These are phyloP conservation scores for Ceratocystis cacaofunesta DNA, from an alignment of 2,329 filamentous ascomycete genomes.

Conservation along the genomic window DNA sequence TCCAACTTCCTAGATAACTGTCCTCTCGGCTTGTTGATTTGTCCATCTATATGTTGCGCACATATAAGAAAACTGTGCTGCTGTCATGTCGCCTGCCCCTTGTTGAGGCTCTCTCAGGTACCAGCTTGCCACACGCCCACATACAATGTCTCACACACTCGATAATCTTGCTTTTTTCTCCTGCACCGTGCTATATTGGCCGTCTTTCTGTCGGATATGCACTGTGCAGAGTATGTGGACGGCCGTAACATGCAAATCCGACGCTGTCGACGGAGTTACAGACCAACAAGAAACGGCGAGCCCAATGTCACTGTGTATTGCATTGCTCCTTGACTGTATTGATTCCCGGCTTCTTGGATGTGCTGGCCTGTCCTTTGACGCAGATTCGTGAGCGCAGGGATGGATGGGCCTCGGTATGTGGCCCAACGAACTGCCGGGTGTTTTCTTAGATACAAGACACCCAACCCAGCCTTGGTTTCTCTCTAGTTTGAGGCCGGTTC, in stretches of 20 bases:
- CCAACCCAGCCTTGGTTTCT: background rate
- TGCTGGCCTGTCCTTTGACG: background rate
- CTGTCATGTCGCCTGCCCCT: background rate
- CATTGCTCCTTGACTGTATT: too few relatives aligned
- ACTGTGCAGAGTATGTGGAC: too few relatives aligned
- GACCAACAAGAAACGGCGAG: too few relatives aligned
- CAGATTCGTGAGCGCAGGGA: background rate
- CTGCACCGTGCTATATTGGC: too few relatives aligned
- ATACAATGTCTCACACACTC: background rate
- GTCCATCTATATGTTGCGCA: background rate
- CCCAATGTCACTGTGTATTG: too few relatives aligned
- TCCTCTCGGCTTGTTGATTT: background rate
- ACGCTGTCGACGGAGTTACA: too few relatives aligned
- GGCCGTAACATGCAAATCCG: too few relatives aligned
- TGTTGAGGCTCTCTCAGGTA: conserved; percentile 1
- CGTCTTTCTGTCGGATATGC: too few relatives aligned
- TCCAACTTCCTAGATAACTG: background rate
- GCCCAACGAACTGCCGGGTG: background rate
- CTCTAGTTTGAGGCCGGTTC: background rate
- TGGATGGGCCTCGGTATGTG: background rate
- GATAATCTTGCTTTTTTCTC: background rate
- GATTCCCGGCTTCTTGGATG: background rate
- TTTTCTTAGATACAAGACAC: background rate
- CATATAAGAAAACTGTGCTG: background rate
- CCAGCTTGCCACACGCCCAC: background rate